Conservation (phyloP, 2,329 filamentous ascomycete species). For the Aspergillus sp. region DNA sequence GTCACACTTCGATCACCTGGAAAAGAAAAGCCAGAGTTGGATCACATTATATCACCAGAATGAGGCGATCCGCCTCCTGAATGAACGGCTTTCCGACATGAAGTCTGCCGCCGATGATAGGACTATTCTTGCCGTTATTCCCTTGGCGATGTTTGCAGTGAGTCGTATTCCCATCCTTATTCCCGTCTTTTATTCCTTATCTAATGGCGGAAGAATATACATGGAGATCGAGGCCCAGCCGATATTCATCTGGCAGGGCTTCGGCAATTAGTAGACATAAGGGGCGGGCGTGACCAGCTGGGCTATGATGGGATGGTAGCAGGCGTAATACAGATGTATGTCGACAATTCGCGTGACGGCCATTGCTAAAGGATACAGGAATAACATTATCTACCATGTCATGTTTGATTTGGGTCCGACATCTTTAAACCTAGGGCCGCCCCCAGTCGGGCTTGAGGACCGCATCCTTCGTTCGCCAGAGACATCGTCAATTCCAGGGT, state of each 20-base stretch:
- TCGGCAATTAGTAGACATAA: neutral
- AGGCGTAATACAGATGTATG: conserved; percentile 1
- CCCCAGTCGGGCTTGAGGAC: neutral
- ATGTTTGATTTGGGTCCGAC: neutral
- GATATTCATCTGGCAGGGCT: neutral
- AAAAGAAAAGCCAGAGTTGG: neutral
- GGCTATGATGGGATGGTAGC: neutral
- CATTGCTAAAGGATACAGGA: neutral
- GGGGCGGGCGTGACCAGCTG: neutral
- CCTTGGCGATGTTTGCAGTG: conserved; percentile 4
- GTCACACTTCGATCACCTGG: neutral
- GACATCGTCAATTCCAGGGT: neutral
- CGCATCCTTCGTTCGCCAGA: neutral
- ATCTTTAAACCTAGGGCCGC: neutral
- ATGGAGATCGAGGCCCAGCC: neutral
- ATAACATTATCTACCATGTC: conserved; percentile 2
- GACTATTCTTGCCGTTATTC: neutral
- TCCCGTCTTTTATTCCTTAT: neutral
- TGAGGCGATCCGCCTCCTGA: conserved; percentile 1
- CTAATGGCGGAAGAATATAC: neutral
- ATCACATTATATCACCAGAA: conserved; percentile 3
- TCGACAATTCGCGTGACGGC: too few relatives aligned
- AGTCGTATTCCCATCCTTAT: too few relatives aligned
- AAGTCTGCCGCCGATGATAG: neutral
- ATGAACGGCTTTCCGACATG: neutral